Percentiles rank a stretch among this genome's conserved stretches.
Conservation (phyloP, 139 green algal genomes). For the Marvania coccoides region DNA sequence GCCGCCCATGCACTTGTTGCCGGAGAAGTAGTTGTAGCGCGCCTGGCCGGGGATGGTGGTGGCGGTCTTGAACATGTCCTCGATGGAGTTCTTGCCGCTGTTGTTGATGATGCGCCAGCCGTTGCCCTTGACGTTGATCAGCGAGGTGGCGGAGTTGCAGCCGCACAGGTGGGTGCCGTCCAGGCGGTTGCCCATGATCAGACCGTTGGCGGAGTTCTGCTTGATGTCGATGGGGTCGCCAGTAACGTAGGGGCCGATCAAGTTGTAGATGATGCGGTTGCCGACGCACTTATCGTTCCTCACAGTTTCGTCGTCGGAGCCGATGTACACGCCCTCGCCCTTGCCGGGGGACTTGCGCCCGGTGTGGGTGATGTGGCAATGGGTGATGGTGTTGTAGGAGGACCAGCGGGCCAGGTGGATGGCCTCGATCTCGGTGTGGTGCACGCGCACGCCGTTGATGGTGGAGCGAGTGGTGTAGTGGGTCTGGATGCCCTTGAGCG, state of each 20-base stretch:
- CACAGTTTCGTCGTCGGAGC: background rate
- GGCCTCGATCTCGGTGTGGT: background rate
- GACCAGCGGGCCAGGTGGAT: background rate
- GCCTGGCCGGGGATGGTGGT: background rate
- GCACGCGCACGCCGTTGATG: background rate
- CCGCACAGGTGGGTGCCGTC: background rate
- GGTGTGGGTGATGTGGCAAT: background rate
- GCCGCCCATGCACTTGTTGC: background rate
- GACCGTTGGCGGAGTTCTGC: background rate
- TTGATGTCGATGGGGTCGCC: conserved; percentile 3
- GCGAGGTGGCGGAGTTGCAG: conserved; percentile 1
- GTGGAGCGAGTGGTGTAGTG: background rate
- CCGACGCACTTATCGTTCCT: background rate
- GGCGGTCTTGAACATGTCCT: conserved; percentile 4
- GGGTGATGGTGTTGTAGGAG: background rate
- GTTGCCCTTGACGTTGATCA: conserved; percentile 11
- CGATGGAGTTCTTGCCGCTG: background rate
- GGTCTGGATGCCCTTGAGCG: background rate
- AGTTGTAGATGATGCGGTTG: conserved; percentile 9
- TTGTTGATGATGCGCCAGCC: background rate
- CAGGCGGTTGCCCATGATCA: background rate
- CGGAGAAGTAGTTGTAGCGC: background rate
- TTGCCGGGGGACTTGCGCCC: background rate
- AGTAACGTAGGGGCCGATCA: background rate
- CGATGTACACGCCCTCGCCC: conserved; percentile 3